These are phyloP conservation scores for Colletotrichum sp. DNA, from an alignment of 2,329 filamentous ascomycete species.

Conservation along the genomic window DNA sequence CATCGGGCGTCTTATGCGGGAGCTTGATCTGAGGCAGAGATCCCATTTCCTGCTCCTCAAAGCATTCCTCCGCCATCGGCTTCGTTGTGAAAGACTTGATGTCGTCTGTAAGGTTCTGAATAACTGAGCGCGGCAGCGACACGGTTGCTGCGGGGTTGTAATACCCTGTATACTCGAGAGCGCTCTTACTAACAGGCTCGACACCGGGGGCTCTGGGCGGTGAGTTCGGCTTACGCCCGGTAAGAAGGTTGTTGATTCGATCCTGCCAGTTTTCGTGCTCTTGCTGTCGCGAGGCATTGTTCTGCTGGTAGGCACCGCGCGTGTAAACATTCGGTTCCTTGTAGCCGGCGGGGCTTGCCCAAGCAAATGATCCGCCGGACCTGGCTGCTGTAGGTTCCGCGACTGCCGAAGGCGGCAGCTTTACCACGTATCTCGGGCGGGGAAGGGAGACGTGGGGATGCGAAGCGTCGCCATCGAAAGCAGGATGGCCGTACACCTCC, in stretches of 20 bases:
- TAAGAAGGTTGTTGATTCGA: constrained; percentile 80
- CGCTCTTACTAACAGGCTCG: constrained; percentile 71
- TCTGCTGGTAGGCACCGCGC: background rate
- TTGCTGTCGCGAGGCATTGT: constrained; percentile 25
- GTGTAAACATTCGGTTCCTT: constrained; percentile 30
- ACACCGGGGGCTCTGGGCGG: constrained; percentile 65
- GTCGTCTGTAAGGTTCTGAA: background rate
- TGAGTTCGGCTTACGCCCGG: constrained; percentile 65
- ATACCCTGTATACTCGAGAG: constrained; percentile 60
- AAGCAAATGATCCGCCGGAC: constrained; percentile 32
- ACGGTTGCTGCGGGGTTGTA: constrained; percentile 66
- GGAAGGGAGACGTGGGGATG: constrained; percentile 75
- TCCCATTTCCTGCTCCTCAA: constrained; percentile 81
- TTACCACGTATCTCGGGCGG: constrained; percentile 76
- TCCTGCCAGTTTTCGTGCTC: constrained; percentile 72
- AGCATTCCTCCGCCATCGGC: constrained; percentile 78
- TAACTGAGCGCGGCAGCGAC: constrained; percentile 58
- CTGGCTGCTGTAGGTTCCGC: constrained; percentile 37
- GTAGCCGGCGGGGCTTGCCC: constrained; percentile 37
- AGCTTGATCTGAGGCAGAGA: constrained; percentile 75
- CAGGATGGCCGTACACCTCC: constrained; percentile 73
- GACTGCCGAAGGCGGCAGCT: constrained; percentile 69
- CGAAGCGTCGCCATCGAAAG: constrained; percentile 68
- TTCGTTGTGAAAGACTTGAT: constrained; percentile 57
- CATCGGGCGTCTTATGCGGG: constrained; percentile 66